Evolutionary conservation across 1,139 yeast species (phyloP), one percentile per base, ranked within the genome.

Genomic region (Meyerozyma carpophila): DNA sequence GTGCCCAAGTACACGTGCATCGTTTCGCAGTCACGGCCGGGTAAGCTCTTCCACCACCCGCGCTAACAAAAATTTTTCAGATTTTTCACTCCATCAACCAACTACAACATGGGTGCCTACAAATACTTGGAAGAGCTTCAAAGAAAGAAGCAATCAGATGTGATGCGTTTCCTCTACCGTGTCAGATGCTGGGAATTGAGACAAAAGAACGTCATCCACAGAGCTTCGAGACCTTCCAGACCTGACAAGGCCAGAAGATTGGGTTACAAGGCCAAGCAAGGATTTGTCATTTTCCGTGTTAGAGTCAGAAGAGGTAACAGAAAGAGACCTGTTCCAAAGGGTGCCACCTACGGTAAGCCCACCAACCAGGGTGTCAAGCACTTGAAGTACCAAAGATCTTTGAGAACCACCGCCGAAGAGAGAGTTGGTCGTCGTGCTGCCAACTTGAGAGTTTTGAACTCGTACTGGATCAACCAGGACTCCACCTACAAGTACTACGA

Each of bases 141-240:
- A 78, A 91, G 97, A 84, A 93, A 93, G 95, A 93, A 93, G 86
- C 98, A 93, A 83, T 90, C 97, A 69, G 98, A 93, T 79, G 97
- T 93, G 68, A 81, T 88, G 81, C 89, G 98, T 80, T 93, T 91
- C 90, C 81, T 93, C 70, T 88, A 86, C 79, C 88, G 98, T 78
- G 96, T 93, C 83, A 89, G 98, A 87, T 94, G 96, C 81, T 93
- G 98, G 98, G 98, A 93, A 79, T 93, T 89, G 96, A 91, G 98
- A 84, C 98, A 93, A 81, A 85, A 86, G 82, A 85, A 81, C 69
- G 98, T 90, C 64, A 86, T 93, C 77, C 98, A 93, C 96, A 87
- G 98, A 77, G 98, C 97, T 61, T 66, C 95, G 50, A 90, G 93
- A 76, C 98, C 98, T 68, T 87, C 98, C 63, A 91, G 98, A 80